These are phyloP conservation scores for Secale cereale DNA, from an alignment of 176 grass and related monocot genomes.

Conservation along the genomic window DNA sequence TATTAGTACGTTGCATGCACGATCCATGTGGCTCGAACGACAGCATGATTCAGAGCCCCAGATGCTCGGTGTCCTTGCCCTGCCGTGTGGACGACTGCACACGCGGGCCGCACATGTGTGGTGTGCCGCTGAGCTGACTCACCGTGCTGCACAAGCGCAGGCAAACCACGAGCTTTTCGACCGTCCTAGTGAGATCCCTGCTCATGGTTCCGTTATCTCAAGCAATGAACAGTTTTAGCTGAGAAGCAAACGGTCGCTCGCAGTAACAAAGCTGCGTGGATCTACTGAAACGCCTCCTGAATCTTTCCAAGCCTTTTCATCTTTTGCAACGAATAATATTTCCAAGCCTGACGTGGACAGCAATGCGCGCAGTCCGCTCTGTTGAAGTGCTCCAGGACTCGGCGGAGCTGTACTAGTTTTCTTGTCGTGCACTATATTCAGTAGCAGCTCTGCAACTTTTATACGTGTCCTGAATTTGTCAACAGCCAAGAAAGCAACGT, in stretches of 20 bases:
- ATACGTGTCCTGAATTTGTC: neutral
- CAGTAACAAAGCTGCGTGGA: neutral
- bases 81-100: too few species aligned
- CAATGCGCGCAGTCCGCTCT: neutral
- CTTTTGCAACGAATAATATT: too few species aligned
- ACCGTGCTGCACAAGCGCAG: too few species aligned
- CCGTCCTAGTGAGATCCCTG: neutral
- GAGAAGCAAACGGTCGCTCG: neutral
- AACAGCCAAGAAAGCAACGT: constrained; percentile 10
- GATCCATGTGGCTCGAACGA: neutral
- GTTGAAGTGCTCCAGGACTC: neutral
- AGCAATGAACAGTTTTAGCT: too few species aligned
- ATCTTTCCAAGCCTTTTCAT: neutral
- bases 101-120: too few species aligned
- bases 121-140: too few species aligned
- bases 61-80: too few species aligned
- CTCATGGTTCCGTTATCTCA: neutral
- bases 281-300: neutral
- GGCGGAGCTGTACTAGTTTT: neutral
- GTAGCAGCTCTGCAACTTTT: neutral
- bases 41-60: neutral
- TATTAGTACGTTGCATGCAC: neutral
- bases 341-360: neutral
- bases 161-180: neutral
- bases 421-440: neutral